Evolutionary conservation across 345 rosid species (phyloP).

Genomic region (Abelmoschus esculentus): DNA sequence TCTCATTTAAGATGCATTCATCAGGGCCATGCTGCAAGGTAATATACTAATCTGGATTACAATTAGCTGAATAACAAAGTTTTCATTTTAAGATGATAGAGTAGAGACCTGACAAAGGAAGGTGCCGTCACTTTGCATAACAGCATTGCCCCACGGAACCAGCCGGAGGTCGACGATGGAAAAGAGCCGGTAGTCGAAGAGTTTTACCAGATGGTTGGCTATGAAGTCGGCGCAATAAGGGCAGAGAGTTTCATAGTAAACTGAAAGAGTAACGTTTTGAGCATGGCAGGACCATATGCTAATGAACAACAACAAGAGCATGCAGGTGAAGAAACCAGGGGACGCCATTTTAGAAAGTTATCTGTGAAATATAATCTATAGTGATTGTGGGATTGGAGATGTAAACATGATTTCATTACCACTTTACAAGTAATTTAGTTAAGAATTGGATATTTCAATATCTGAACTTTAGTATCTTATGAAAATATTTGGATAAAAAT

Average conservation of each 20-base stretch:
- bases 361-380: not conserved
- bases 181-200: constrained; percentile 48
- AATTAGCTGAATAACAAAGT: too few species aligned
- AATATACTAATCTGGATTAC: not conserved
- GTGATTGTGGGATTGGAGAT: too few species aligned
- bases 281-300: constrained; percentile 7
- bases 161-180: constrained; percentile 60
- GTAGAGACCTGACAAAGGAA: constrained; percentile 62
- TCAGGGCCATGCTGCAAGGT: constrained; percentile 47
- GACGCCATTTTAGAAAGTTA: not conserved
- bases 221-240: constrained; percentile 80
- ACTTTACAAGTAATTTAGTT: too few species aligned
- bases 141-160: constrained; percentile 80
- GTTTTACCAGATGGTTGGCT: constrained; percentile 51
- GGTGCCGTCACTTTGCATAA: constrained; percentile 31
- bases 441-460: not conserved
- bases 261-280: constrained; percentile 44
- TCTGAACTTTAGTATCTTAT: not conserved
- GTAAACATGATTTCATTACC: too few species aligned
- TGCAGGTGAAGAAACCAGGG: constrained; percentile 4
- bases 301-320: not conserved
- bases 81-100: not conserved
- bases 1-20: constrained; percentile 45
- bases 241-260: constrained; percentile 77
- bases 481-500: not conserved